A percentile compares a stretch with the other conserved stretches of the same genome.
Evolutionary conservation across 306 rosid genomes (phyloP).

Genomic region (Vicia sativa): DNA sequence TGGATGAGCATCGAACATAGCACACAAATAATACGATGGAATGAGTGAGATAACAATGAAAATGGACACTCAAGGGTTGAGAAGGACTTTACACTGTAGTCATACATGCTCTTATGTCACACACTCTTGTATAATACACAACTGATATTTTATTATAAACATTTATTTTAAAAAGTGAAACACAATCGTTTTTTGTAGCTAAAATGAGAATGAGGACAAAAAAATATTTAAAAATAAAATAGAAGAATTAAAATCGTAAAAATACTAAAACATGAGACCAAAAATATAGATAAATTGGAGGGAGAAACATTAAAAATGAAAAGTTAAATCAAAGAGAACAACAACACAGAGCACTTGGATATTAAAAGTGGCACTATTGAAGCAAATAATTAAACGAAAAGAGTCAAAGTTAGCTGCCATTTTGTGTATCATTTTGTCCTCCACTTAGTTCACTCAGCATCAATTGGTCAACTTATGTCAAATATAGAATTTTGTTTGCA

Average conservation of each 20-base stretch:
- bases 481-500: conserved; percentile 19
- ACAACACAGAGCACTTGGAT: conserved; percentile 23
- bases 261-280: no score
- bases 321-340: neutral
- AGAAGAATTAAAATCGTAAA: no score
- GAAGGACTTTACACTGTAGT: conserved; percentile 9
- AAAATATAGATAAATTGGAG: neutral
- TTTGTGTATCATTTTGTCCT: conserved; percentile 46
- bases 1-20: conserved; percentile 11
- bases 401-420: conserved; percentile 42
- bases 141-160: no score
- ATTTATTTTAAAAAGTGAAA: no score
- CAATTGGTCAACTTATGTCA: conserved; percentile 43
- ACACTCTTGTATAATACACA: no score
- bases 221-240: no score
- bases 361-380: conserved; percentile 6
- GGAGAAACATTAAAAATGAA: neutral
- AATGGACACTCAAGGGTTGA: neutral
- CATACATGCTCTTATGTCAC: neutral
- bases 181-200: no score
- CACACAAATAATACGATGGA: neutral
- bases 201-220: no score
- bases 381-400: conserved; percentile 33
- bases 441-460: conserved; percentile 43
- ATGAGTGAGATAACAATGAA: neutral